phyloP scores from a whole-genome alignment of 1,139 yeast genomes.

The Hyphopichia buzzinii region DNA sequence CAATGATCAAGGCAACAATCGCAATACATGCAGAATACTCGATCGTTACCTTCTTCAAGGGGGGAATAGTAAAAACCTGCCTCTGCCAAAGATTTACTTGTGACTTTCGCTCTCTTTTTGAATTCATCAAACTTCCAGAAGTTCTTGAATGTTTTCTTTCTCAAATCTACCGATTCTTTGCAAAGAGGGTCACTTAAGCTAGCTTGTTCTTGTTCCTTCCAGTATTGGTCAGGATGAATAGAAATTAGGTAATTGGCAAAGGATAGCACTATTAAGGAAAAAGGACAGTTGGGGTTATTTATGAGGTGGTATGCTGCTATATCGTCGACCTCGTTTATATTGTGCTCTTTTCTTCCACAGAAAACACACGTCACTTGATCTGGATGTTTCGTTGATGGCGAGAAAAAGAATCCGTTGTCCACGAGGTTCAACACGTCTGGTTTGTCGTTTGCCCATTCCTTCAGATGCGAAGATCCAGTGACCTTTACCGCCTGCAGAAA shows the following conservation, averaged over 20 bases:
- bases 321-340: conserved; percentile 29
- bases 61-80: conserved; percentile 59
- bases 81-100: conserved; percentile 36
- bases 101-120: conserved; percentile 31
- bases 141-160: conserved; percentile 51
- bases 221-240: conserved; percentile 10
- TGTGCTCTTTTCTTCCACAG: conserved; percentile 50
- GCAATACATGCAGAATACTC: conserved; percentile 73
- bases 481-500: conserved; percentile 24
- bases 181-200: conserved; percentile 28
- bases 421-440: conserved; percentile 45
- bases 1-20: conserved; percentile 67
- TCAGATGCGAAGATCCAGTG: conserved; percentile 16
- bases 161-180: conserved; percentile 34
- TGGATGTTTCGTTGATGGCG: conserved; percentile 49
- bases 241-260: conserved; percentile 12
- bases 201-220: conserved; percentile 18
- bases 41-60: conserved; percentile 48
- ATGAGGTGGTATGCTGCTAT: conserved; percentile 46
- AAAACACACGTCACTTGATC: conserved; percentile 58
- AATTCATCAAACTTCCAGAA: conserved; percentile 55
- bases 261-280: conserved; percentile 30
- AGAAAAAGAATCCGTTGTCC: conserved; percentile 66
- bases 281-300: conserved; percentile 47
- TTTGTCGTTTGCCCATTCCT: conserved; percentile 35